Conservation (phyloP, 2,329 filamentous ascomycete genomes). For the Sporothrix euskadiensis region DNA sequence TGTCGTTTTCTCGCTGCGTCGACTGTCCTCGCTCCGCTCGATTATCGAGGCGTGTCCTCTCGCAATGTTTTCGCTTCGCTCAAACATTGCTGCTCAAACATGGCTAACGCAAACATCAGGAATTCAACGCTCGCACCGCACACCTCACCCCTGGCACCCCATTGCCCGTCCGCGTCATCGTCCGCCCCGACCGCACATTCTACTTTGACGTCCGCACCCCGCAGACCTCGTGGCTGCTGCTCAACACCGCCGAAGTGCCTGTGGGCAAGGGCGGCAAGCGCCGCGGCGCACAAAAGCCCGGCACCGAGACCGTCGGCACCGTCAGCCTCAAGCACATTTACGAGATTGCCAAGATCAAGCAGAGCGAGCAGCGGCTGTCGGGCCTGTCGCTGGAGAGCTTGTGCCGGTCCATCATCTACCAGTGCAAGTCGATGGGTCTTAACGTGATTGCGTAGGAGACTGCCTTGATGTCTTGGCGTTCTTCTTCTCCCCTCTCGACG, state of each 20-base stretch:
- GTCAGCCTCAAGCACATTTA: conserved; percentile 94
- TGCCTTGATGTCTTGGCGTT: not conserved
- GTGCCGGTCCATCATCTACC: conserved; percentile 71
- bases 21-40: not conserved
- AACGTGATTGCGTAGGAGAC: conserved; percentile 60
- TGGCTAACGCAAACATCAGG: conserved; percentile 53
- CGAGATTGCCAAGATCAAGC: conserved; percentile 97
- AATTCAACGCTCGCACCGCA: conserved; percentile 93
- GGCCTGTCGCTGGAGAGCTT: conserved; percentile 69
- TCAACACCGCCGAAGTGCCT: conserved; percentile 77
- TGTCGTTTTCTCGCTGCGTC: conserved; percentile 18
- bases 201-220: conserved; percentile 91
- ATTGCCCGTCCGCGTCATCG: conserved; percentile 84
- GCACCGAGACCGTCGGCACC: conserved; percentile 75
- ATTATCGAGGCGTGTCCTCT: not conserved
- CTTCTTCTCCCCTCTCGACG: not conserved
- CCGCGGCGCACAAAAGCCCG: conserved; percentile 74
- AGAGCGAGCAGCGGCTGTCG: conserved; percentile 70
- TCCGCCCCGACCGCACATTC: conserved; percentile 91
- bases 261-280: conserved; percentile 72
- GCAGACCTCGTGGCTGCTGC: conserved; percentile 85
- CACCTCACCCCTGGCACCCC: conserved; percentile 81
- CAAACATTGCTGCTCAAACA: not conserved
- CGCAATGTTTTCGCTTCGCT: not conserved
- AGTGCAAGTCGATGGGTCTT: conserved; percentile 75